phyloP scores from a whole-genome alignment of 1,139 yeast species.

The Kurtzmaniella natalensis region DNA sequence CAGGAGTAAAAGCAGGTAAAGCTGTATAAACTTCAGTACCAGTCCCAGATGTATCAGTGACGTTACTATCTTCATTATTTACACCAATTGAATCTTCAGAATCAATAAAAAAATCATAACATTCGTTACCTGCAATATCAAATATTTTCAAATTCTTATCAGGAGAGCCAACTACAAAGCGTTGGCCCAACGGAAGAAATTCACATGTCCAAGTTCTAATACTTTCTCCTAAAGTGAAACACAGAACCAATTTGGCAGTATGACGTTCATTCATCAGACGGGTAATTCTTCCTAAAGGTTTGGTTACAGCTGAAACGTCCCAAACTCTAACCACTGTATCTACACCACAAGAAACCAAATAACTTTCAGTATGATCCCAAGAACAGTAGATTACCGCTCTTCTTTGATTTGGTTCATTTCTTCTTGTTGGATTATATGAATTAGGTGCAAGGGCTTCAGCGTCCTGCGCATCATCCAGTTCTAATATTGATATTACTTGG shows the following conservation, averaged over 20 bases:
- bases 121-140: constrained; percentile 42
- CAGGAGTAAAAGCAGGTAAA: neutral
- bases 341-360: constrained; percentile 61
- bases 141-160: constrained; percentile 68
- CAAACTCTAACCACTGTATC: constrained; percentile 68
- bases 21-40: neutral
- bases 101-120: constrained; percentile 42
- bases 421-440: constrained; percentile 18
- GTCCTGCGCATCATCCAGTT: constrained; percentile 29
- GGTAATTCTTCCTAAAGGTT: constrained; percentile 15
- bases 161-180: constrained; percentile 71
- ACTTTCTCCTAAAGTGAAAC: constrained; percentile 39
- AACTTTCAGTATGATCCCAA: constrained; percentile 73
- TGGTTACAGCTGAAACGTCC: constrained; percentile 34
- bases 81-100: constrained; percentile 23
- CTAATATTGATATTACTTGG: constrained; percentile 33
- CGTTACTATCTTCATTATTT: constrained; percentile 11
- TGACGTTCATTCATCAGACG: constrained; percentile 18
- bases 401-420: constrained; percentile 16
- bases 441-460: constrained; percentile 23
- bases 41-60: constrained; percentile 14
- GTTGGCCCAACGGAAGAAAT: constrained; percentile 53
- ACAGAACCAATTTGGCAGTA: constrained; percentile 22
- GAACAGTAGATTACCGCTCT: constrained; percentile 64
- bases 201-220: constrained; percentile 62